Percentiles rank a stretch among this genome's conserved stretches.
Evolutionary conservation across 2,329 filamentous ascomycete species (phyloP).

Genomic region (Neofusicoccum laricinum): DNA sequence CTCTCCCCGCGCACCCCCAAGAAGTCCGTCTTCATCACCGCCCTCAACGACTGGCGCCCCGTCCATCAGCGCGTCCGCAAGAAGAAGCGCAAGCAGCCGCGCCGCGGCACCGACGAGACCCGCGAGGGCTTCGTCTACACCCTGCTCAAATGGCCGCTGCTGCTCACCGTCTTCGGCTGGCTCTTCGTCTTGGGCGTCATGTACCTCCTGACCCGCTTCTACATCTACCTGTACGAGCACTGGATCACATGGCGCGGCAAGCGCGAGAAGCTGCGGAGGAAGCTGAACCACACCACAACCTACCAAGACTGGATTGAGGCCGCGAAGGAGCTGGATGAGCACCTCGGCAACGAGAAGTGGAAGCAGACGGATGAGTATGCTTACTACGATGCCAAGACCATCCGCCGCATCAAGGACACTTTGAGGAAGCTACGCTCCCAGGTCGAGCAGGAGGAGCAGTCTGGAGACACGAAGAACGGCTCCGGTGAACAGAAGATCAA

Average conservation of each 20-base stretch:
- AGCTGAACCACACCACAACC: slow-evolving; percentile 67
- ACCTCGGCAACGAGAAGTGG: slow-evolving; percentile 78
- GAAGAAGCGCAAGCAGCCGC: slow-evolving; percentile 40
- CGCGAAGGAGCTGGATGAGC: slow-evolving; percentile 74
- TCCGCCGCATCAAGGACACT: slow-evolving; percentile 73
- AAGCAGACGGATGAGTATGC: slow-evolving; percentile 69
- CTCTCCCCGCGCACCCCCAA: slow-evolving; percentile 43
- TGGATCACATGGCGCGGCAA: slow-evolving; percentile 84
- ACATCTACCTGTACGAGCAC: slow-evolving; percentile 91
- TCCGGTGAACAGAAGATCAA: slow-evolving; percentile 56
- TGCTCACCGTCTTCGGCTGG: slow-evolving; percentile 78
- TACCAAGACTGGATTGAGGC: slow-evolving; percentile 83
- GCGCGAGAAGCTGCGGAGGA: slow-evolving; percentile 67
- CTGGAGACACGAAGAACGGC: slow-evolving; percentile 27
- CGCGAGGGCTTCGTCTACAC: slow-evolving; percentile 89
- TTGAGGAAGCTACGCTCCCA: slow-evolving; percentile 60
- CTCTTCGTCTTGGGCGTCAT: slow-evolving; percentile 67
- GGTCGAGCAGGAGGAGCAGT: slow-evolving; percentile 55
- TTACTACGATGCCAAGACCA: slow-evolving; percentile 86
- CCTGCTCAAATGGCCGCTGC: slow-evolving; percentile 86
- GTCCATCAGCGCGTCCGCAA: slow-evolving; percentile 68
- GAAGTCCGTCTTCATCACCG: slow-evolving; percentile 66
- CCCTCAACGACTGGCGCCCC: slow-evolving; percentile 94
- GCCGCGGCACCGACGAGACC: slow-evolving; percentile 75
- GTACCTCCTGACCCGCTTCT: slow-evolving; percentile 80